These are phyloP conservation scores for Pestalotiopsis sp. DNA, from an alignment of 2,329 filamentous ascomycete genomes.

Conservation along the genomic window DNA sequence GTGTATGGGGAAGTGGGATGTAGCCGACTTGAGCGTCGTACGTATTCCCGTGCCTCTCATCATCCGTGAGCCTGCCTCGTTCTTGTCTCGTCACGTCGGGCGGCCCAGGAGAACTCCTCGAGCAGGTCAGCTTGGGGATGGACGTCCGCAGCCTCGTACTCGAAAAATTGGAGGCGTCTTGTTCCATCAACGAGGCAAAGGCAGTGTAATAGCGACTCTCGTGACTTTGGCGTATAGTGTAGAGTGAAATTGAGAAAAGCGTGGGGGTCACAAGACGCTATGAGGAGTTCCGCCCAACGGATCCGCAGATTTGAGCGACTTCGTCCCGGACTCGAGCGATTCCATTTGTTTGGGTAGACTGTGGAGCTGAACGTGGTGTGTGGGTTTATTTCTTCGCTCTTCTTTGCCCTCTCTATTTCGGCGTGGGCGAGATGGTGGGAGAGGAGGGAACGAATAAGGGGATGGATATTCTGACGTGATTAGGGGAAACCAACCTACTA, in stretches of 20 bases:
- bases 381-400: background rate
- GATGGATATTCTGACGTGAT: background rate
- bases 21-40: background rate
- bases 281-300: background rate
- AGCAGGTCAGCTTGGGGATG: too few relatives aligned
- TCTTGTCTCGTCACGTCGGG: background rate
- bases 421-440: background rate
- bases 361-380: slow-evolving; percentile 12
- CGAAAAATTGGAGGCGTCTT: too few relatives aligned
- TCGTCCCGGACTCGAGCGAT: background rate
- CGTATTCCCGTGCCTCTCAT: background rate
- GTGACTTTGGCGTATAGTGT: background rate
- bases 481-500: background rate
- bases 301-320: slow-evolving; percentile 6
- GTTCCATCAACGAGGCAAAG: background rate
- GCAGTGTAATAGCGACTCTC: background rate
- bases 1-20: slow-evolving; percentile 9
- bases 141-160: too few relatives aligned
- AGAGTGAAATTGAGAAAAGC: slow-evolving; percentile 5
- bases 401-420: background rate
- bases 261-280: slow-evolving; percentile 3
- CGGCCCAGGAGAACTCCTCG: background rate
- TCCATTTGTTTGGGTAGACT: background rate
- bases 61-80: background rate
- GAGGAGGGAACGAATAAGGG: background rate